Base-by-base conservation (phyloP, 1,139 yeast species). In the Candida buenavistaensis region DNA sequence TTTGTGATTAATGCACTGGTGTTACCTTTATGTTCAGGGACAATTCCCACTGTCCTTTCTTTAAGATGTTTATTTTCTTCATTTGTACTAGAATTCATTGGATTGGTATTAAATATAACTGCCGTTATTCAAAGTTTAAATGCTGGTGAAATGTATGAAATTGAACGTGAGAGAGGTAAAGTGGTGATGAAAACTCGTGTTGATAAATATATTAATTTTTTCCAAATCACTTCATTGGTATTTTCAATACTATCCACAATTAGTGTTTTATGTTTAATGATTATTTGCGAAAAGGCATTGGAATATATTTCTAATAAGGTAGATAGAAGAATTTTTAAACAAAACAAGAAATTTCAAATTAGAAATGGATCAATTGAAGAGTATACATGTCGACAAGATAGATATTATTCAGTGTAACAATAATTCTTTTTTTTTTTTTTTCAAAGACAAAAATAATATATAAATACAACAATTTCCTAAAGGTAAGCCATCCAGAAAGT, bases 401-500 rank as follows among this genome's bases (percentile, higher is more conserved):
- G 28, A 14, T 44, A 41, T 21, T 41, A 40, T 29, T 33, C 36
- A 14, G 24, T 35, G 21, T 35, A 14, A 31, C 6, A 13, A 14
- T 25, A 14, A 22, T 16, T n/a, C n/a, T n/a, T n/a, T n/a, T n/a
- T n/a, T n/a, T n/a, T n/a, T n/a, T n/a, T n/a, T n/a, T n/a, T n/a
- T n/a, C n/a, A 27, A 21, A 22, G 14, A 26, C 26, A 34, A 31
- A 22, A 15, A 32, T 23, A 30, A 30, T 19, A 29, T 11, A 28
- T 27, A 29, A 26, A 31, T 21, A 22, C 23, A 26, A 30, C 29
- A 35, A 11, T 21, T 9, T 20, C 25, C 39, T 64, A 84, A 47
- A 90, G 75, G 66, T 89, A 92, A 1, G 98, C 95, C 96, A 92
- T 89, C 94, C 96, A 92, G 44, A 88, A 72, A 20, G 90, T 83